phyloP scores from a whole-genome alignment of 257 asterid genomes.

The Nicotiana obtusifolia region DNA sequence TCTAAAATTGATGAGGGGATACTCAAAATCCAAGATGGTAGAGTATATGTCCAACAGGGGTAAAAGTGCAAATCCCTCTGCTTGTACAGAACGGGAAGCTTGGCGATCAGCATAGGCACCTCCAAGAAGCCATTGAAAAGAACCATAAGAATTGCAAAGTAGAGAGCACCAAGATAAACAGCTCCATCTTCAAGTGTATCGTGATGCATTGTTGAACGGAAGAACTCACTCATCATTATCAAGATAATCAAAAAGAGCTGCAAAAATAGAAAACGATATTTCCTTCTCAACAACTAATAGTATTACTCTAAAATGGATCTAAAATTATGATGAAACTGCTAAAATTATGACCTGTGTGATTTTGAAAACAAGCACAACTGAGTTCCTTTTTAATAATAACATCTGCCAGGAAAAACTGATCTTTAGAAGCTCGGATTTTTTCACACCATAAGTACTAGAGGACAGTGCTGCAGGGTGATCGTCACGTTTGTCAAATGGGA shows the following conservation, averaged over 20 bases:
- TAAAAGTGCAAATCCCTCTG: slow-evolving; percentile 77
- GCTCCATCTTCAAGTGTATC: slow-evolving; percentile 66
- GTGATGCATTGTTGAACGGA: slow-evolving; percentile 68
- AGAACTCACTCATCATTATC: slow-evolving; percentile 75
- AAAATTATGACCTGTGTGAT: slow-evolving; percentile 44
- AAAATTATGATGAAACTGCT: not conserved
- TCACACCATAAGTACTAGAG: slow-evolving; percentile 42
- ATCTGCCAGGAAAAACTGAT: slow-evolving; percentile 59
- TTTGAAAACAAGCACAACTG: slow-evolving; percentile 60
- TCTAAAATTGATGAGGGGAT: slow-evolving; percentile 63
- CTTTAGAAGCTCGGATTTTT: slow-evolving; percentile 42
- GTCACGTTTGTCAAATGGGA: slow-evolving; percentile 39
- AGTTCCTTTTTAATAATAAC: slow-evolving; percentile 57
- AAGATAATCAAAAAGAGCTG: slow-evolving; percentile 63
- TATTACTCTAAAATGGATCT: not conserved
- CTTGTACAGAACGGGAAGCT: slow-evolving; percentile 87
- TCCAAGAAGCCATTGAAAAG: slow-evolving; percentile 87
- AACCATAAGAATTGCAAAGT: slow-evolving; percentile 64
- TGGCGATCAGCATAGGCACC: slow-evolving; percentile 68
- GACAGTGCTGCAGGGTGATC: slow-evolving; percentile 61
- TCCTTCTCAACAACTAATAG: not conserved
- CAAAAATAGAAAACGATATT: slow-evolving; percentile 17
- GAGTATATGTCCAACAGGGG: slow-evolving; percentile 83
- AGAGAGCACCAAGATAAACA: slow-evolving; percentile 74
- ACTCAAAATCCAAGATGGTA: slow-evolving; percentile 85